Conservation (phyloP, 2,329 filamentous ascomycete species). For the Pseudogymnoascus sp. region DNA sequence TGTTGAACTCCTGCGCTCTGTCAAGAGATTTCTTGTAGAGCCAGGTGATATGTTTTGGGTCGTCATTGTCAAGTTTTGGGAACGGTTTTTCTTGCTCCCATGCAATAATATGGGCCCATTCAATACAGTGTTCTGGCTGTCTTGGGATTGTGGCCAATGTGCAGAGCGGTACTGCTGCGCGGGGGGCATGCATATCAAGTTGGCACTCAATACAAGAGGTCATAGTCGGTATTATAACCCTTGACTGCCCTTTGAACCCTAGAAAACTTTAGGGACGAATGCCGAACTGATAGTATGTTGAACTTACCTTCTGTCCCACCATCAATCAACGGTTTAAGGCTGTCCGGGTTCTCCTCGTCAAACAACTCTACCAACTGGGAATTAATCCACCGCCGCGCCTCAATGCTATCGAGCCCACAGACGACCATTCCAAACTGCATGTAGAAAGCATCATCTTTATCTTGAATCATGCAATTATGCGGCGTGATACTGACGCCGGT, state of each 20-base stretch:
- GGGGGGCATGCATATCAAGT: constrained; percentile 96
- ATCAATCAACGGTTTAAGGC: constrained; percentile 87
- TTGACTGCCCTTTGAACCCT: constrained; percentile 94
- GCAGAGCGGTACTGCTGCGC: constrained; percentile 91
- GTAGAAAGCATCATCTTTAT: constrained; percentile 94
- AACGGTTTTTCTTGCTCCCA: constrained; percentile 87
- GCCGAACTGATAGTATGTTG: background rate
- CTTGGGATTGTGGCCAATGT: constrained; percentile 94
- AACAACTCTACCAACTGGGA: constrained; percentile 86
- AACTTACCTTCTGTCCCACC: constrained; percentile 78
- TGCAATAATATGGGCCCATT: constrained; percentile 97
- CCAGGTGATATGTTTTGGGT: constrained; percentile 97
- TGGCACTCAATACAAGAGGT: constrained; percentile 98
- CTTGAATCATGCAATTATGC: constrained; percentile 91
- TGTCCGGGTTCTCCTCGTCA: constrained; percentile 73
- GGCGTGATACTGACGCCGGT: constrained; percentile 88
- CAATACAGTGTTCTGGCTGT: constrained; percentile 95
- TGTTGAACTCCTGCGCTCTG: constrained; percentile 82
- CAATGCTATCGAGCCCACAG: constrained; percentile 92
- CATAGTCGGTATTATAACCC: constrained; percentile 85
- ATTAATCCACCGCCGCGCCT: constrained; percentile 98
- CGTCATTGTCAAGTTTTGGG: constrained; percentile 83
- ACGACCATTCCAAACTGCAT: constrained; percentile 93
- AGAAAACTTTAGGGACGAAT: constrained; percentile 11
- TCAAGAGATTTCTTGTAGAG: constrained; percentile 76